phyloP scores from a whole-genome alignment of 2,329 filamentous ascomycete genomes.

The Fusarium praegraminearum region DNA sequence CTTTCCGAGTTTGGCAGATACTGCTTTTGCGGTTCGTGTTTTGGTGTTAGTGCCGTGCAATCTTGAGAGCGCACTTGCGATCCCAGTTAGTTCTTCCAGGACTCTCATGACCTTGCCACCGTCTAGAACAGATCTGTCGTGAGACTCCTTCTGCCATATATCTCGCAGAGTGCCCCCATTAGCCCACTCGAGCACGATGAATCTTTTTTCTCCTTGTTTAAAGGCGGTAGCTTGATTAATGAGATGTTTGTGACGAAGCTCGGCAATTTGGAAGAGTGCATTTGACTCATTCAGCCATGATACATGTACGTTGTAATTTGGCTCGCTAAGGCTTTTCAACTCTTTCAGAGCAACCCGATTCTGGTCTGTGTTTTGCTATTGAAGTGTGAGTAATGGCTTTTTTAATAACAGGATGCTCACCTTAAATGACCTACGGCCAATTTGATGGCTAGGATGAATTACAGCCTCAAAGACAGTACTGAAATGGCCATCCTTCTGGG shows the following conservation, averaged over 20 bases:
- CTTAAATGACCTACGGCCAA: neutral
- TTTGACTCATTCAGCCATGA: slow-evolving; percentile 9
- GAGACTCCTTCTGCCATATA: slow-evolving; percentile 6
- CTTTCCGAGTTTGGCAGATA: neutral
- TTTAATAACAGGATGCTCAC: neutral
- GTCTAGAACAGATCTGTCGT: neutral
- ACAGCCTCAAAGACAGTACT: slow-evolving; percentile 17
- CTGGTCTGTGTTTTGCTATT: neutral
- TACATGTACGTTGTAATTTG: neutral
- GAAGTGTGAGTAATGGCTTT: neutral
- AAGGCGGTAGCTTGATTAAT: slow-evolving; percentile 25
- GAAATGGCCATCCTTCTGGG: slow-evolving; percentile 25
- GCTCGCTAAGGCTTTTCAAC: slow-evolving; percentile 9
- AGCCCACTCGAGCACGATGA: slow-evolving; percentile 36
- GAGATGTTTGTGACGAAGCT: slow-evolving; percentile 17
- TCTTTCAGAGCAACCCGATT: slow-evolving; percentile 23
- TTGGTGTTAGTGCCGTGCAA: slow-evolving; percentile 12
- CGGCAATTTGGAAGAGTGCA: slow-evolving; percentile 22
- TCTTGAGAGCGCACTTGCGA: slow-evolving; percentile 19
- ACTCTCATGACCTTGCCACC: slow-evolving; percentile 8
- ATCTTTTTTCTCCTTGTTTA: neutral
- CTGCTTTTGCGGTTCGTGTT: neutral
- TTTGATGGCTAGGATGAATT: slow-evolving; percentile 20
- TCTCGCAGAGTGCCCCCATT: slow-evolving; percentile 30
- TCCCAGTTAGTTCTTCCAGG: slow-evolving; percentile 22